A percentile compares a stretch with the other conserved stretches of the same genome.
Conservation (phyloP, 768 basidiomycete species). For the Boletus eberwhitei region DNA sequence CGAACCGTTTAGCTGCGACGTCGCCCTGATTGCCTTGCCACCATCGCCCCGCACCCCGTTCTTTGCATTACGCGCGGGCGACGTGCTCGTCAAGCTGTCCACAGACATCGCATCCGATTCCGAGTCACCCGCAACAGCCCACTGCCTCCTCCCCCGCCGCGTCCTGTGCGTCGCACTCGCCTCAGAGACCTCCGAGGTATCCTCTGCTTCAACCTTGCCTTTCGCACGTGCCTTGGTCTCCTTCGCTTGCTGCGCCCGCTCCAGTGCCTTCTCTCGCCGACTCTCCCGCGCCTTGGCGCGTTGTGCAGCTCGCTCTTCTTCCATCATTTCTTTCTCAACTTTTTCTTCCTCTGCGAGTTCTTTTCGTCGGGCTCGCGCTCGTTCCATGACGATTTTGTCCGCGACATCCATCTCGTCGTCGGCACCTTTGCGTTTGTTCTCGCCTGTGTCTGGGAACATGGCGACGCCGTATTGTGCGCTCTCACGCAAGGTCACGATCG, state of each 20-base stretch:
- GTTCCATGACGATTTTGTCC: slow-evolving; percentile 43
- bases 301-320: slow-evolving; percentile 22
- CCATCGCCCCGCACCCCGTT: background rate
- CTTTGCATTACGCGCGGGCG: slow-evolving; percentile 5
- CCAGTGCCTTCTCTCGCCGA: slow-evolving; percentile 20
- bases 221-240: slow-evolving; percentile 1
- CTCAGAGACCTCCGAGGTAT: slow-evolving; percentile 5
- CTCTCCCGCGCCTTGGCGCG: slow-evolving; percentile 17
- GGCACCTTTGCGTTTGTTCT: slow-evolving; percentile 30
- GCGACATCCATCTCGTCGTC: slow-evolving; percentile 32
- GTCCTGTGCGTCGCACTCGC: slow-evolving; percentile 1
- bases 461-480: slow-evolving; percentile 82
- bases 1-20: background rate
- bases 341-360: slow-evolving; percentile 42
- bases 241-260: slow-evolving; percentile 17
- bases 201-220: background rate
- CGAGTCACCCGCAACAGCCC: slow-evolving; percentile 1
- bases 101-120: slow-evolving; percentile 32
- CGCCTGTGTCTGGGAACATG: slow-evolving; percentile 64
- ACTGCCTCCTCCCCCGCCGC: slow-evolving; percentile 1
- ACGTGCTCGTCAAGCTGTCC: slow-evolving; percentile 16
- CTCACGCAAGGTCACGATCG: slow-evolving; percentile 61
- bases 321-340: slow-evolving; percentile 28
- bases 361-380: slow-evolving; percentile 39
- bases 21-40: background rate